Evolutionary conservation across 1,284 basidiomycete genomes (phyloP).

Genomic region (Polyporus tsugae): DNA sequence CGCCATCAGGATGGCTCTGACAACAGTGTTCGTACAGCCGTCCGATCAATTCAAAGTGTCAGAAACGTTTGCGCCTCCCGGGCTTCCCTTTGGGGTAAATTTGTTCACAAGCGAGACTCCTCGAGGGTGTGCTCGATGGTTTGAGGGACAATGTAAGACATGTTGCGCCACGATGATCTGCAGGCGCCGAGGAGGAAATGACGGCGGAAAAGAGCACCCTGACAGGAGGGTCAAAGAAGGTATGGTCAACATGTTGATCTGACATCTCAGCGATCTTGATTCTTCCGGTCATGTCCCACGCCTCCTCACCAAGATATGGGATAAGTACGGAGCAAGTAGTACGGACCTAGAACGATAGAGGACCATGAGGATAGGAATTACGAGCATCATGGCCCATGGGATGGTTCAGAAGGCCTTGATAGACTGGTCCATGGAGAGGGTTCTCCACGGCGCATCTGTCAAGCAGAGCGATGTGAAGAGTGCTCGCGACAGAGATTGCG

Average conservation of each 20-base stretch:
- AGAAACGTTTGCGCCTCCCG: background rate
- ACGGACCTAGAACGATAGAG: too few relatives aligned
- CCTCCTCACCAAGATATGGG: background rate
- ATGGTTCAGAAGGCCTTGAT: background rate
- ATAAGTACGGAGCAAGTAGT: too few relatives aligned
- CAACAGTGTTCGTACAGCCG: conserved; percentile 1
- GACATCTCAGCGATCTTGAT: conserved; percentile 8
- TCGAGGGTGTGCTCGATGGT: too few relatives aligned
- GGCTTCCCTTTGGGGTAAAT: background rate
- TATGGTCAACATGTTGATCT: background rate
- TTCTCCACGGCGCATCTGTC: background rate
- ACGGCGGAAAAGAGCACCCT: background rate
- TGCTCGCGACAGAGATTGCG: background rate
- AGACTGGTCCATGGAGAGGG: background rate
- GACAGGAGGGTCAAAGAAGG: conserved; percentile 5
- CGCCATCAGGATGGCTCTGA: conserved; percentile 6
- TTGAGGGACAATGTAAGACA: background rate
- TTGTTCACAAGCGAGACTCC: background rate
- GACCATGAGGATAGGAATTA: background rate
- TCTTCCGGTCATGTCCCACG: background rate
- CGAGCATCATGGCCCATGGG: background rate
- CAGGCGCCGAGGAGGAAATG: conserved; percentile 5
- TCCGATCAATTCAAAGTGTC: background rate
- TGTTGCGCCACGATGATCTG: conserved; percentile 1
- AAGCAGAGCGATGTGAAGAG: conserved; percentile 4